phyloP scores from a whole-genome alignment of 352 stramenopile species.

The Aphanomyces stellatus region DNA sequence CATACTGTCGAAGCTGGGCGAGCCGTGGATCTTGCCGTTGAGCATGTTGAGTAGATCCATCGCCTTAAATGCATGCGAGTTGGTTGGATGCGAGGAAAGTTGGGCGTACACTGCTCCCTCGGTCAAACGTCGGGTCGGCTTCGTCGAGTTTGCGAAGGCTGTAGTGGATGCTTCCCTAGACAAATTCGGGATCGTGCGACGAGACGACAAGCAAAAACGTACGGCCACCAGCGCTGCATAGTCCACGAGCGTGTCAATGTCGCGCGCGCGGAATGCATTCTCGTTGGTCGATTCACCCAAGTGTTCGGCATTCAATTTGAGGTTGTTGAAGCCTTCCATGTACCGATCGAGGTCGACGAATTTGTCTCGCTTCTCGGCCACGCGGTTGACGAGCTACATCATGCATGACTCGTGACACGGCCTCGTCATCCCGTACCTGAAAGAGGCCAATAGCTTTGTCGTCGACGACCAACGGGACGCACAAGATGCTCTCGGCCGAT shows the following conservation, averaged over 20 bases:
- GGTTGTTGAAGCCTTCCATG: conserved; percentile 1
- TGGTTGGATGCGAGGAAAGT: not conserved
- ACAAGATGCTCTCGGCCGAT: conserved; percentile 9
- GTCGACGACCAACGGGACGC: not conserved
- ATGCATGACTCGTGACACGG: not conserved
- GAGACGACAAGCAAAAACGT: no score
- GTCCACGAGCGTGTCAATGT: not conserved
- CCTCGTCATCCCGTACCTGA: not conserved
- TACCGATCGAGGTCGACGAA: not conserved
- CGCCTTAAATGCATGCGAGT: not conserved
- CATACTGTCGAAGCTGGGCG: no score
- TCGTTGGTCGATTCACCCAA: not conserved
- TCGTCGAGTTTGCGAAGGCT: no score
- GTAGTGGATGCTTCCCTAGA: no score
- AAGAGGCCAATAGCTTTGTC: conserved; percentile 4
- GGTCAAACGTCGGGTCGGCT: not conserved
- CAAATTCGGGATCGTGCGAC: no score
- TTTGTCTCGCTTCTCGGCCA: not conserved
- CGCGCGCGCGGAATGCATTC: not conserved
- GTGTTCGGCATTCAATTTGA: not conserved
- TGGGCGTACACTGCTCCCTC: not conserved
- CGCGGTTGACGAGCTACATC: conserved; percentile 5
- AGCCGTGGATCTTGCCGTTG: no score
- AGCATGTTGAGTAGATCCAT: conserved; percentile 15
- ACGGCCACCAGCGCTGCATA: not conserved